phyloP scores from a whole-genome alignment of 768 basidiomycete species.

The Hericium coralloides region DNA sequence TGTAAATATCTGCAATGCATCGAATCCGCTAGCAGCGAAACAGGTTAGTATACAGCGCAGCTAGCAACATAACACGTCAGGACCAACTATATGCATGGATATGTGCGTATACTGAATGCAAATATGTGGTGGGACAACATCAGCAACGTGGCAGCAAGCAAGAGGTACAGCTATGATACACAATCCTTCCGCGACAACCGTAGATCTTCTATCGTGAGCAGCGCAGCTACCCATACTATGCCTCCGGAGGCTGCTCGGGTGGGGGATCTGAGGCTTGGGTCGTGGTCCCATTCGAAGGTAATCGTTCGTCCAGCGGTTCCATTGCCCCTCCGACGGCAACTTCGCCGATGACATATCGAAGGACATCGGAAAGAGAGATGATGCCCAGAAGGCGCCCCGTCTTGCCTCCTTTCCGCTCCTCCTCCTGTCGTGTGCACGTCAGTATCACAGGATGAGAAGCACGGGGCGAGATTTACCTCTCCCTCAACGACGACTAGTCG shows the following conservation, averaged over 20 bases:
- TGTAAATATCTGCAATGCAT: too few species aligned
- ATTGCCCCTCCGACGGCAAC: slow-evolving; percentile 8
- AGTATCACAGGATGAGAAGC: slow-evolving; percentile 1
- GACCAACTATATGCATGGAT: too few species aligned
- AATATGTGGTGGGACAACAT: background rate
- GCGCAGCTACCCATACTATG: background rate
- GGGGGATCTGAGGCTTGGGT: background rate
- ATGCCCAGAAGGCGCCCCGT: slow-evolving; percentile 80
- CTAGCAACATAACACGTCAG: too few species aligned
- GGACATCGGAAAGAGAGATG: slow-evolving; percentile 82
- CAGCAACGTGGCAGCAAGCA: background rate
- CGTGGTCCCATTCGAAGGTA: background rate
- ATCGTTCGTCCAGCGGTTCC: slow-evolving; percentile 5
- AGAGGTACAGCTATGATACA: slow-evolving; percentile 3
- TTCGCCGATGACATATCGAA: slow-evolving; percentile 69
- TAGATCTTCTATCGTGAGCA: background rate
- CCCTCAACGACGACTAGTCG: slow-evolving; percentile 93
- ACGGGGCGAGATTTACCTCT: slow-evolving; percentile 42
- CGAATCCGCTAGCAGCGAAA: background rate
- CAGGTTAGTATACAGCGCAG: too few species aligned
- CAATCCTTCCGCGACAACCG: background rate
- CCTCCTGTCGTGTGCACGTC: slow-evolving; percentile 43
- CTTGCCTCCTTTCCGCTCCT: slow-evolving; percentile 71
- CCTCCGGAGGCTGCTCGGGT: background rate
- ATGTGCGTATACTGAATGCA: background rate